Evolutionary conservation across 1,139 yeast genomes (phyloP), one percentile per base, ranked within the genome.

Genomic region (Yamadazyma songkhlaensis): DNA sequence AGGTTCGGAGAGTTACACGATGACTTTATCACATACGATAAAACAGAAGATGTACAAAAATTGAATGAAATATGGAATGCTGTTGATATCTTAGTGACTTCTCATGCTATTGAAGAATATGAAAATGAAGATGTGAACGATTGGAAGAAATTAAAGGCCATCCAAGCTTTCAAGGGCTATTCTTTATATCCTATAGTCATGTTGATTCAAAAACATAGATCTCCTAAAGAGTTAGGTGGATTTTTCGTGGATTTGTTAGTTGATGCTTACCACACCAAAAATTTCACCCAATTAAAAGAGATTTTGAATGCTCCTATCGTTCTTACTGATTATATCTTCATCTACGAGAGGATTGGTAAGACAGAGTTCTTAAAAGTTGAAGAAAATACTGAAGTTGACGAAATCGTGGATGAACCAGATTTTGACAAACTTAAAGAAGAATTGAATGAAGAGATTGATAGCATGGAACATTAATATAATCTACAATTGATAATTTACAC

Each of bases 71-170:
- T 67, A 9, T 82, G 89, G 86, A 61, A 68, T 10, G 47, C 67
- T 1, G 77, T 83, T 49, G 81, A 84, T 46, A 77, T 74, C 44
- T 62, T 86, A 35, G 74, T 89, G 33, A 72, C 85, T 7, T 79
- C 74, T 37, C 42, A 43, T 8, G 42, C 48, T 17, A 37, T 40
- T 9, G 34, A 30, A 14, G 17, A 29, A 2, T 38, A 40, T 15
- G 23, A 20, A 6, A 34, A 29, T 25, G 37, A 49, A 38, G 46
- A 53, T 11, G 38, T 47, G 1, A 35, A 37, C 1, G 50, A 56
- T 12, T 69, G 73, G 74, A 46, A 56, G 39, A 33, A 47, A 20
- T 32, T 62, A 35, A 51, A 51, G 14, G 29, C 49, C 3, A 39
- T 60, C 12, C 43, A 48, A 22, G 42, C 50, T 9, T 67, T 56